Conservation (phyloP, 257 asterid genomes). For the Nemophila menziesii region DNA sequence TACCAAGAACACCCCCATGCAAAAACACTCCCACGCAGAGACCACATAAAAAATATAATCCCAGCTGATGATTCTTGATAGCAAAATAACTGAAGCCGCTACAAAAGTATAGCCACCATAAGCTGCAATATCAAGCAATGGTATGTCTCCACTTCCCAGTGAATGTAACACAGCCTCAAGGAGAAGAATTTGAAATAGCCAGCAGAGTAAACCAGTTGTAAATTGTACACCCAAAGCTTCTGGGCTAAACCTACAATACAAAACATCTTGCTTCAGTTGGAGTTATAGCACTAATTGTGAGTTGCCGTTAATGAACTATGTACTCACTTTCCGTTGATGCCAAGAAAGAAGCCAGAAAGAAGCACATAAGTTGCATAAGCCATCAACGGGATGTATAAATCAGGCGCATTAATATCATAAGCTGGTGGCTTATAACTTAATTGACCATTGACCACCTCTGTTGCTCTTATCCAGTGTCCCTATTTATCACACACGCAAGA, state of each 20-base stretch:
- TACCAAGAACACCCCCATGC: conserved; percentile 22
- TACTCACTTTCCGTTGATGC: conserved; percentile 3
- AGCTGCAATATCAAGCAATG: conserved; percentile 18
- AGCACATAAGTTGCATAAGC: conserved; percentile 8
- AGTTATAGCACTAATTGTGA: no score
- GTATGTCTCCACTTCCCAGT: conserved; percentile 16
- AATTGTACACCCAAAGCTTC: conserved; percentile 17
- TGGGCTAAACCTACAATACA: conserved; percentile 15
- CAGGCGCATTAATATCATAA: conserved; percentile 13
- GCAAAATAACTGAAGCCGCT: conserved; percentile 8
- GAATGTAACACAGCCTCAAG: conserved; percentile 13
- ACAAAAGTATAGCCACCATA: conserved; percentile 16
- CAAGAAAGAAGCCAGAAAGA: conserved; percentile 12
- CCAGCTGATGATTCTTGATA: conserved; percentile 9
- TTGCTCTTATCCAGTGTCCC: conserved; percentile 14
- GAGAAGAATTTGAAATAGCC: conserved; percentile 16
- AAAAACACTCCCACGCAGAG: conserved; percentile 14
- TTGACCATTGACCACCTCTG: conserved; percentile 6
- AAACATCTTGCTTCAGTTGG: no score
- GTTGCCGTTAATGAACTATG: background rate
- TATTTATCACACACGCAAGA: no score
- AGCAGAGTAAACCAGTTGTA: conserved; percentile 14
- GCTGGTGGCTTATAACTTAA: conserved; percentile 3
- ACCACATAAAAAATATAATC: conserved; percentile 5
- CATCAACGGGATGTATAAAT: conserved; percentile 14